Base-by-base conservation (phyloP, 495 filamentous ascomycete genomes). In the Penicillium herquei region DNA sequence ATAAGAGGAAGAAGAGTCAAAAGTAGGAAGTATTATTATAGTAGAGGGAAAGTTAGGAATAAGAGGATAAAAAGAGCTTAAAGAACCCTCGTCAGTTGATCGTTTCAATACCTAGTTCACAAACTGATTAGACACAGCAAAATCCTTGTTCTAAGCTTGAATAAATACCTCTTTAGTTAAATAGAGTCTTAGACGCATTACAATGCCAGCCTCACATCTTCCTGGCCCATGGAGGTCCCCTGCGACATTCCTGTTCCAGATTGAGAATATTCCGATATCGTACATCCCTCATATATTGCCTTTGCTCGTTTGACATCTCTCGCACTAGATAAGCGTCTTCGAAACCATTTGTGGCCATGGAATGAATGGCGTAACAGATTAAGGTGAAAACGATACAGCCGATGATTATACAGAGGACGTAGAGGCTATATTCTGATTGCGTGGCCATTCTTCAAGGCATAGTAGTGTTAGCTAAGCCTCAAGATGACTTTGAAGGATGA, bases 251-350 rank as follows among this genome's bases (percentile, higher is more conserved):
- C 16, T 52, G 18, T 7, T 40, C 8, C 6, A 56, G 39, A 3
- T 16, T 16, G 7, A 44, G 35, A 8, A 51, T 4, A 46, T 62
- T 59, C 33, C 56, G 55, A 3, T 54, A 39, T 12, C 66, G 59
- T 12, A 66, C 21, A n/a, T 62, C 34, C 7, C 64, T 52, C 66
- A 69, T 65, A 33, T 69, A 69, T 35, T 55, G 34, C 3, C 40
- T 46, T 42, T 69, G 66, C 8, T 69, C 66, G 6, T 44, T 13
- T 12, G 51, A 39, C 41, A 65, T 56, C 9, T 66, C 63, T 49
- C 16, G 11, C 30, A 12, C 2, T 47, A 18, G 3, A 53, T 26
- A 26, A 26, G 21, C 41, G 39, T 55, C 56, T 6, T 37, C 33
- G 17, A 66, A 69, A 1, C 61, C 61, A 40, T 56, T 59, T 1